These are phyloP conservation scores for Sodiomyces alkalinus DNA, from an alignment of 2,329 filamentous ascomycete species.

Conservation along the genomic window DNA sequence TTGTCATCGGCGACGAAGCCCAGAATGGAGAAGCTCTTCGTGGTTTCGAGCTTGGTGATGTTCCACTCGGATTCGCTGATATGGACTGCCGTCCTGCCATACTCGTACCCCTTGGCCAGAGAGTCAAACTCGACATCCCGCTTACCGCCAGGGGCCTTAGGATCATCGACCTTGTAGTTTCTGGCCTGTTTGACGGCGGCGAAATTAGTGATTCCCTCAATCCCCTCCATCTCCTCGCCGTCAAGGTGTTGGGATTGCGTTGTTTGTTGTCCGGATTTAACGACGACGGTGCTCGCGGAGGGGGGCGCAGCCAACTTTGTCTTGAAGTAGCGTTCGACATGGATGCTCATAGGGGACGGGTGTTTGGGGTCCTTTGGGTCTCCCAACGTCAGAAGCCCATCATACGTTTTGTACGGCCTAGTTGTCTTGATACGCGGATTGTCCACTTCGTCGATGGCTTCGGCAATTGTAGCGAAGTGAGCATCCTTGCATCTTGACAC, in stretches of 20 bases:
- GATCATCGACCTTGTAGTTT: slow-evolving; percentile 68
- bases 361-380: slow-evolving; percentile 45
- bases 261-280: too few relatives aligned
- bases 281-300: slow-evolving; percentile 63
- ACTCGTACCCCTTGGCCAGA: slow-evolving; percentile 85
- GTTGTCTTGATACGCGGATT: slow-evolving; percentile 62
- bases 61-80: slow-evolving; percentile 79
- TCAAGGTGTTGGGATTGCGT: slow-evolving; percentile 38
- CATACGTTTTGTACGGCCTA: slow-evolving; percentile 66
- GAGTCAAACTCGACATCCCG: slow-evolving; percentile 67
- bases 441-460: slow-evolving; percentile 68
- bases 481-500: slow-evolving; percentile 52
- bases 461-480: slow-evolving; percentile 67
- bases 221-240: slow-evolving; percentile 30
- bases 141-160: slow-evolving; percentile 61
- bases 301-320: slow-evolving; percentile 63
- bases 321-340: slow-evolving; percentile 81
- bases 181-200: slow-evolving; percentile 62
- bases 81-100: slow-evolving; percentile 80
- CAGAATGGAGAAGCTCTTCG: slow-evolving; percentile 61
- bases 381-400: slow-evolving; percentile 66
- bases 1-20: slow-evolving; percentile 68
- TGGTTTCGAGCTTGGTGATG: slow-evolving; percentile 74
- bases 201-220: slow-evolving; percentile 33
- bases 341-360: slow-evolving; percentile 62